Evolutionary conservation across 495 filamentous ascomycete species (phyloP).

Genomic region (Parathielavia appendiculata): DNA sequence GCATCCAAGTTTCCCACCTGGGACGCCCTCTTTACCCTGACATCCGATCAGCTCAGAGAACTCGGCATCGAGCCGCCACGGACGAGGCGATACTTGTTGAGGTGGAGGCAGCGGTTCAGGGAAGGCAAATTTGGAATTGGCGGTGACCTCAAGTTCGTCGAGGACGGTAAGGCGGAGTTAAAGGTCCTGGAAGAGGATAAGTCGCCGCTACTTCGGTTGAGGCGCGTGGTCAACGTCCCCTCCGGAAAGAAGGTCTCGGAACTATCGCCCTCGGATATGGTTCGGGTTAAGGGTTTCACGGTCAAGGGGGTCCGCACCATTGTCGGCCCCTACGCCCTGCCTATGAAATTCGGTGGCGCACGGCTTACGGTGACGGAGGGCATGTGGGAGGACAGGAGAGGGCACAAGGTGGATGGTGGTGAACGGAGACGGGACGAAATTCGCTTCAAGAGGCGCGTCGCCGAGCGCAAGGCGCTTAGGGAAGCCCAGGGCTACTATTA

Average conservation of each 20-base stretch:
- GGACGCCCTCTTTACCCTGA: conserved; percentile 78
- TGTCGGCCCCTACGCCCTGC: conserved; percentile 61
- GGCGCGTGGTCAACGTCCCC: conserved; percentile 66
- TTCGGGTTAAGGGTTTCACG: conserved; percentile 57
- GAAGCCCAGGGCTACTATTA: conserved; percentile 33
- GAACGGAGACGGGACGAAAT: conserved; percentile 85
- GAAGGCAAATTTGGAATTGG: conserved; percentile 70
- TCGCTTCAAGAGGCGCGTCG: conserved; percentile 51
- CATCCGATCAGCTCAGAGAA: conserved; percentile 69
- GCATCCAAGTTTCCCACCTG: conserved; percentile 78
- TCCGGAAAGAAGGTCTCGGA: conserved; percentile 45
- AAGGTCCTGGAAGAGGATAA: conserved; percentile 58
- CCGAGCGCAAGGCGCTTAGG: conserved; percentile 43
- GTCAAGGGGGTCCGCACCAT: conserved; percentile 61
- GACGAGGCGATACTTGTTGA: conserved; percentile 72
- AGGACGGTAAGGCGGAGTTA: conserved; percentile 66
- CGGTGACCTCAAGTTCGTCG: conserved; percentile 68
- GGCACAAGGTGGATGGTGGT: conserved; percentile 92
- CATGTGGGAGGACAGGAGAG: conserved; percentile 80
- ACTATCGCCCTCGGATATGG: conserved; percentile 37
- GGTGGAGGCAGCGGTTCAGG: conserved; percentile 79
- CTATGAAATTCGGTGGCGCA: conserved; percentile 60
- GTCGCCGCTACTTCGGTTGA: conserved; percentile 19
- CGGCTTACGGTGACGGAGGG: conserved; percentile 68
- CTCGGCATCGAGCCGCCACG: conserved; percentile 83